Conservation (phyloP, 148 eudicot genomes). For the Chenopodium suecicum region DNA sequence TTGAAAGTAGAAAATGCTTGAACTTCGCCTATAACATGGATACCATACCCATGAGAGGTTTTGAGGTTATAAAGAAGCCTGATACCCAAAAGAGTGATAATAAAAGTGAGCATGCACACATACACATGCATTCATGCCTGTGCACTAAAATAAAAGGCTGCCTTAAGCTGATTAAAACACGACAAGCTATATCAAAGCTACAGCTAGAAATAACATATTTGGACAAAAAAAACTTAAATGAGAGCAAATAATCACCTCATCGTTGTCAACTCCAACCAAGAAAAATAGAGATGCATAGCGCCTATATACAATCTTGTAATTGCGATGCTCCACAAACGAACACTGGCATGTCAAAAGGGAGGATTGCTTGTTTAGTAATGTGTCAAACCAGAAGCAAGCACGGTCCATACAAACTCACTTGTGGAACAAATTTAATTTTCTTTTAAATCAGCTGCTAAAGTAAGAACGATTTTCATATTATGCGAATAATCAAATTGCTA, state of each 20-base stretch:
- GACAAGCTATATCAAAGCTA: not conserved
- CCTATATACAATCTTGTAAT: constrained; percentile 93
- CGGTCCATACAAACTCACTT: not conserved
- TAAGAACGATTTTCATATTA: no score
- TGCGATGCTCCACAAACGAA: constrained; percentile 99
- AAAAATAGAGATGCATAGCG: constrained; percentile 97
- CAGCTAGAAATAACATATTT: constrained; percentile 3
- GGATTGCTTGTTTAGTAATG: constrained; percentile 1
- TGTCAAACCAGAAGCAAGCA: not conserved
- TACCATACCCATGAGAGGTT: not conserved
- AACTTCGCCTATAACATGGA: not conserved
- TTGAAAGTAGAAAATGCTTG: not conserved
- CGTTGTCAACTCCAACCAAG: constrained; percentile 99
- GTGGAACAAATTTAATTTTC: not conserved
- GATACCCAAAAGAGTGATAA: not conserved
- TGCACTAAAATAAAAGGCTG: not conserved
- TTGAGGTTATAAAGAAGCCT: not conserved
- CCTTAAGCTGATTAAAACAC: not conserved
- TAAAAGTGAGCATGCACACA: not conserved
- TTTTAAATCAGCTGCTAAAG: not conserved
- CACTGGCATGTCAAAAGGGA: constrained; percentile 49
- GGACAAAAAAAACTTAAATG: not conserved
- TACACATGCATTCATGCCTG: constrained; percentile 1
- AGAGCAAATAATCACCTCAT: constrained; percentile 64
- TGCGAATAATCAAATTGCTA: not conserved